phyloP scores from a whole-genome alignment of 225 moss, liverwort and hornwort species.

The Rhytidiadelphus loreus region DNA sequence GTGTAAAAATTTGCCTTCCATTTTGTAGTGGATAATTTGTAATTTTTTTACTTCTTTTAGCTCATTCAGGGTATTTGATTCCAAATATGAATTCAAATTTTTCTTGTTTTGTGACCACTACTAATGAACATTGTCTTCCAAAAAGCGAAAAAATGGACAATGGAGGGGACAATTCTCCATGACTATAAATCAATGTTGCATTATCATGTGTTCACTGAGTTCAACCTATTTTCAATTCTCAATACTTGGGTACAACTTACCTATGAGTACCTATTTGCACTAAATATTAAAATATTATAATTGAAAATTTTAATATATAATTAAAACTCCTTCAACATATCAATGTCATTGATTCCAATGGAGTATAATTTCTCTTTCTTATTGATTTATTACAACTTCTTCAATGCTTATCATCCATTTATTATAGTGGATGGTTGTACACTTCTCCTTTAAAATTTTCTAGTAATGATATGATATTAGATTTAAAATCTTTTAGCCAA shows the following conservation, averaged over 20 bases:
- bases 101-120: accelerated
- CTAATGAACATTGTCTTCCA: accelerated
- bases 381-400: background rate
- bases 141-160: background rate
- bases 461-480: too few species aligned
- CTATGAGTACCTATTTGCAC: background rate
- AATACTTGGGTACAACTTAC: background rate
- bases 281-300: too few species aligned
- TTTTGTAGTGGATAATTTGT: background rate
- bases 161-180: accelerated
- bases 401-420: too few species aligned
- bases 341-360: background rate
- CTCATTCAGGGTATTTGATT: background rate
- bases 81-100: background rate
- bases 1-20: background rate
- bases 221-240: background rate
- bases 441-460: too few species aligned
- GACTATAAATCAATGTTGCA: accelerated
- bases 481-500: too few species aligned
- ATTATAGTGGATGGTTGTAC: too few species aligned
- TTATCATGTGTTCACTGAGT: accelerated
- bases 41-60: accelerated
- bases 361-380: background rate
- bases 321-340: background rate
- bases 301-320: background rate